Evolutionary conservation across 306 rosid genomes (phyloP).

Genomic region (Medicago lupulina): DNA sequence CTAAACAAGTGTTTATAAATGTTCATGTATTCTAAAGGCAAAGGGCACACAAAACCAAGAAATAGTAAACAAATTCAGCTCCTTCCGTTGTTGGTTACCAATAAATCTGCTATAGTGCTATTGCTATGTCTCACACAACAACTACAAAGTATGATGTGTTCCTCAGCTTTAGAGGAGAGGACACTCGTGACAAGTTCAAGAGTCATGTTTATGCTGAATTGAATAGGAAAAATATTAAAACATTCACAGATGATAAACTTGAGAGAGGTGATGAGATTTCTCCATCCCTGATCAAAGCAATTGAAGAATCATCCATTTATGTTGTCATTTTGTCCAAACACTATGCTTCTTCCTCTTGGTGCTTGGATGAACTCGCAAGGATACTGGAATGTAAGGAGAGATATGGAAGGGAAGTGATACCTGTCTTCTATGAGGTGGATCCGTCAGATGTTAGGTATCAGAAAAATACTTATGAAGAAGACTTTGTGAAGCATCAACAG

Average conservation of each 20-base stretch:
- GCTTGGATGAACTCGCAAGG: neutral
- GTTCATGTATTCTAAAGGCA: neutral
- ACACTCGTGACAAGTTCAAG: neutral
- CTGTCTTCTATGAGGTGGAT: neutral
- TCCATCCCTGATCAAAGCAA: neutral
- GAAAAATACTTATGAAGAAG: neutral
- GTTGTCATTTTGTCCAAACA: neutral
- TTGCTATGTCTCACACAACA: neutral
- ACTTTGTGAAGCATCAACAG: neutral
- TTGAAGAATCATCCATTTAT: neutral
- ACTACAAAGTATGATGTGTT: neutral
- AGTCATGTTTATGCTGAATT: neutral
- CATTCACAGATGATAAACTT: neutral
- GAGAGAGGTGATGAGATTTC: neutral
- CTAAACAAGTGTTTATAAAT: neutral
- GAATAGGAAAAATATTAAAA: neutral
- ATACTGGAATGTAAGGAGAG: neutral
- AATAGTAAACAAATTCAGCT: neutral
- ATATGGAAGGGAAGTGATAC: neutral
- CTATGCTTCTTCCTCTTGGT: constrained; percentile 1
- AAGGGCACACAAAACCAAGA: neutral
- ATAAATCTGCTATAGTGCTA: neutral
- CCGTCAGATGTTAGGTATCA: neutral
- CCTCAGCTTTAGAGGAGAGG: constrained; percentile 2
- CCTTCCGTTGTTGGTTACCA: neutral